phyloP scores from a whole-genome alignment of 495 filamentous ascomycete genomes.

The Penicillium subrubescens region DNA sequence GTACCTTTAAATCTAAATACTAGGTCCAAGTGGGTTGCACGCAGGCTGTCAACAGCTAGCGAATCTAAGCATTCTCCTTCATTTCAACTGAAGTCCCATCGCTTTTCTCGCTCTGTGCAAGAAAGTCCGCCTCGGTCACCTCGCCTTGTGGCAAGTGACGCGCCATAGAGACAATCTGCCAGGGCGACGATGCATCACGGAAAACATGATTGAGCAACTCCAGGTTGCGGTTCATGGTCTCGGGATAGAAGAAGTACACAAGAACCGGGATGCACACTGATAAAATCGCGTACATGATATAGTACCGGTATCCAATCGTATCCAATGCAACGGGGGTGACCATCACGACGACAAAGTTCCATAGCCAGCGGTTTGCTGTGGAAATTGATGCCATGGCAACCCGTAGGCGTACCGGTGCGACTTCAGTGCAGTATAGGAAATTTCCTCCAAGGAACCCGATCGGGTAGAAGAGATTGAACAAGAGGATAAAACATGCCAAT shows the following conservation, averaged over 20 bases:
- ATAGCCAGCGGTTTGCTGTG: constrained; percentile 48
- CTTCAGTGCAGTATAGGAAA: constrained; percentile 60
- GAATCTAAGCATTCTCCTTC: constrained; percentile 1
- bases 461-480: constrained; percentile 64
- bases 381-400: constrained; percentile 51
- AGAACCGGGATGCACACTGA: constrained; percentile 39
- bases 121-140: constrained; percentile 17
- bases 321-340: constrained; percentile 52
- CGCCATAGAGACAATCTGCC: constrained; percentile 39
- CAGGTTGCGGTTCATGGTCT: constrained; percentile 65
- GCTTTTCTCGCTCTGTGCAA: not conserved
- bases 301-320: constrained; percentile 38
- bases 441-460: constrained; percentile 60
- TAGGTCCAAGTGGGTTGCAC: not conserved
- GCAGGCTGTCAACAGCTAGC: not conserved
- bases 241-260: constrained; percentile 68
- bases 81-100: not conserved
- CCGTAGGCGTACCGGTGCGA: constrained; percentile 54
- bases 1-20: no score
- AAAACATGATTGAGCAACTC: constrained; percentile 71
- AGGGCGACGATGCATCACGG: constrained; percentile 48
- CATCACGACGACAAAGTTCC: constrained; percentile 63
- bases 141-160: constrained; percentile 32
- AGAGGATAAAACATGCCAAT: constrained; percentile 54
- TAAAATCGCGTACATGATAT: constrained; percentile 41